Base-by-base conservation (phyloP, 2,329 filamentous ascomycete genomes). In the Emergomyces pasteurianus region DNA sequence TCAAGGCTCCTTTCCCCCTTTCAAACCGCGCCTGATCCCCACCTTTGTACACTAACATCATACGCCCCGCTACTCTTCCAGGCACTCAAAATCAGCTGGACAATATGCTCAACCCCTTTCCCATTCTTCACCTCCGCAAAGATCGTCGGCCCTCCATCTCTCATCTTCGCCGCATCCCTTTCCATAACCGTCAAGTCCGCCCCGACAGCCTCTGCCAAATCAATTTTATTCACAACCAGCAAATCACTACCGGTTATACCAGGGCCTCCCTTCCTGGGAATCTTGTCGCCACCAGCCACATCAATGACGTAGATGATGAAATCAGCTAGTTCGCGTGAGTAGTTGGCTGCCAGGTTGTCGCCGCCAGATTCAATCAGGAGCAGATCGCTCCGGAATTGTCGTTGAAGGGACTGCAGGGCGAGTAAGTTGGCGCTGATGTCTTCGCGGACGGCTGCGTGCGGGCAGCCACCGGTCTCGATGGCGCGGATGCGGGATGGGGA, bases 251-350 rank as follows among this genome's bases (percentile, higher is more conserved):
- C 92, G 5, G 94, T 99, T 73, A 99, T 99, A 1, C 94, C 94
- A 0, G 94, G 94, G 0, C 94, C 94, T 34, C 94, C 94, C 78
- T 99, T 99, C 34, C 94, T 79, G 0, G 94, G 94, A 58, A 99
- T 87, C 82, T 99, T 99, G 75, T 99, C 94, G 14, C 94, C 94
- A 26, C 94, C 94, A 60, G 86, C 89, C 21, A 99, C 94, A 75
- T 99, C 94, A 68, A 99, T 97, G 36, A 99, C 94, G 74, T 99
- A 99, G 76, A 99, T 87, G 75, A 99, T 99, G 74, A 89, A 99
- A 75, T 99, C 94, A 1, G 94, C 94, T 66, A 99, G 80, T 77
- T 99, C 94, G 61, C 94, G 83, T 60, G 85, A 89, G 81, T 99
- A 99, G 79, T 99, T 99, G 3, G 94, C 94, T 0, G 94, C 94